These are phyloP conservation scores for Garcia nutans DNA, from an alignment of 345 rosid species.

Conservation along the genomic window DNA sequence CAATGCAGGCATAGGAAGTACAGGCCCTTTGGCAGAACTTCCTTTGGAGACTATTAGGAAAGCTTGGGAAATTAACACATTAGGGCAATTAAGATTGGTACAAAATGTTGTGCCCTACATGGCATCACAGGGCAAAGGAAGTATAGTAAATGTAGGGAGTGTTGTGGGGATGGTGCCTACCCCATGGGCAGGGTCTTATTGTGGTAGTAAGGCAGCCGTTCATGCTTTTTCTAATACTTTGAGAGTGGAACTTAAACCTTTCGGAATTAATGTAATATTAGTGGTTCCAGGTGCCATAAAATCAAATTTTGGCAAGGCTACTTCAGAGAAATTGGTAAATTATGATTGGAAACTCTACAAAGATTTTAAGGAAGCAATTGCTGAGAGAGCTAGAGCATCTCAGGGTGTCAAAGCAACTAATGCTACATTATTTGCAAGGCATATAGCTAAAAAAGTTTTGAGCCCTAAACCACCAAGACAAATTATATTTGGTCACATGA, in stretches of 20 bases:
- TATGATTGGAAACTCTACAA: conserved; percentile 56
- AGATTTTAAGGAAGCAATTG: conserved; percentile 50
- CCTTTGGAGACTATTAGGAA: conserved; percentile 39
- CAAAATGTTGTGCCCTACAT: conserved; percentile 68
- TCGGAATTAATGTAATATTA: conserved; percentile 48
- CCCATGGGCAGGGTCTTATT: conserved; percentile 70
- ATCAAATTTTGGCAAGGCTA: conserved; percentile 51
- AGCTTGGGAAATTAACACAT: conserved; percentile 60
- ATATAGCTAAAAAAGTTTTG: conserved; percentile 54
- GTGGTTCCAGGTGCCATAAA: conserved; percentile 55
- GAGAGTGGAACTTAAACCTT: conserved; percentile 54
- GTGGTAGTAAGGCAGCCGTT: conserved; percentile 61
- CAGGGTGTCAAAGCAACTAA: conserved; percentile 46
- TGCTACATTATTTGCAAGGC: conserved; percentile 45
- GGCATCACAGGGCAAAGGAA: conserved; percentile 47
- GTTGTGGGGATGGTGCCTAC: conserved; percentile 56
- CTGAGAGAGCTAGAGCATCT: conserved; percentile 53
- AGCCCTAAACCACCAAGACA: conserved; percentile 51
- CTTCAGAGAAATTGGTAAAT: conserved; percentile 27
- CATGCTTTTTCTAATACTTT: conserved; percentile 51
- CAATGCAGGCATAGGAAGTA: conserved; percentile 57
- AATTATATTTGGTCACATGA: conserved; percentile 57
- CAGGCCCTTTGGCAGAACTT: conserved; percentile 58
- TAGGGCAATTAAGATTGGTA: conserved; percentile 61
- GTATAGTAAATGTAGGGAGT: conserved; percentile 55